These are phyloP conservation scores for Carnegiea gigantea DNA, from an alignment of 179 eudicot genomes.

Conservation along the genomic window DNA sequence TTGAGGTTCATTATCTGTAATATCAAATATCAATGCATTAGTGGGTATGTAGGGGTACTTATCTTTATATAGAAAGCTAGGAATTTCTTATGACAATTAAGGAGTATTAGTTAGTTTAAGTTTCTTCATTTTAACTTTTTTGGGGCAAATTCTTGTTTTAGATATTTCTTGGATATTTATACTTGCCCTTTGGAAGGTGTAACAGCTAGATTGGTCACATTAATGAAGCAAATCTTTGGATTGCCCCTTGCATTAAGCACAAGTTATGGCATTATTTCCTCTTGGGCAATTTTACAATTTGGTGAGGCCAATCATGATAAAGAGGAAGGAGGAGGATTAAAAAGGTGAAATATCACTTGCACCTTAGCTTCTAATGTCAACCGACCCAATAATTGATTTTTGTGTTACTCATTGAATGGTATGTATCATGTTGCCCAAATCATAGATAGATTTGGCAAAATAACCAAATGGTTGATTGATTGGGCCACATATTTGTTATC, in stretches of 20 bases:
- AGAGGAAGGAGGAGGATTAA: background rate
- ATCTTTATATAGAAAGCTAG: background rate
- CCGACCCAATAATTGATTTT: background rate
- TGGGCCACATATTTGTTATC: background rate
- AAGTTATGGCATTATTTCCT: slow-evolving; percentile 4
- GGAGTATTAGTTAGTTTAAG: background rate
- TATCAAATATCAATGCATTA: background rate
- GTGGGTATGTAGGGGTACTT: background rate
- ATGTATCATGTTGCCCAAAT: background rate
- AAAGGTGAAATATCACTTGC: background rate
- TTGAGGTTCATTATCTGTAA: background rate
- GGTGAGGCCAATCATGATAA: slow-evolving; percentile 6
- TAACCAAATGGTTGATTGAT: background rate
- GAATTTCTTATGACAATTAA: background rate
- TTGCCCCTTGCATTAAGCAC: background rate
- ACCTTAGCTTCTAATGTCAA: slow-evolving; percentile 10
- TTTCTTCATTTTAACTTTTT: no score
- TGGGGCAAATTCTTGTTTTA: background rate
- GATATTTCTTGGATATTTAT: background rate
- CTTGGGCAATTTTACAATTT: background rate
- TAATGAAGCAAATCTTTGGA: slow-evolving; percentile 7
- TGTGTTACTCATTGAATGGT: background rate
- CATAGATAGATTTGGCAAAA: background rate
- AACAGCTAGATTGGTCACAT: slow-evolving; percentile 16
- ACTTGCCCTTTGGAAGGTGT: slow-evolving; percentile 4